phyloP scores from a whole-genome alignment of 192 early-diverging fungal species.

The Kickxella alabastrina region DNA sequence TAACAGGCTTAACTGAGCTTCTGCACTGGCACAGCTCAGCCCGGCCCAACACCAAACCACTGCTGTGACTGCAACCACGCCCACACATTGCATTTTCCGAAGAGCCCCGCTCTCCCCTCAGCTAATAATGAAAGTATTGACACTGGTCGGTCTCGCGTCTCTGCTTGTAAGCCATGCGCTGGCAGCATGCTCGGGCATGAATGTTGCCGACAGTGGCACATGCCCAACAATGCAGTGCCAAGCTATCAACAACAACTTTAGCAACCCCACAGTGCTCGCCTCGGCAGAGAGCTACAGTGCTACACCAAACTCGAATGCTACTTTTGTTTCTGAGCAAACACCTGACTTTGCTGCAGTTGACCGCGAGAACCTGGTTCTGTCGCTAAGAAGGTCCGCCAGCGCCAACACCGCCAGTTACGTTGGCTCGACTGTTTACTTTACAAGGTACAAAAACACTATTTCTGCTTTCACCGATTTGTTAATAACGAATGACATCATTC shows the following conservation, averaged over 20 bases:
- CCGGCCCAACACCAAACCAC: too few species aligned
- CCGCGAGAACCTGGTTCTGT: constrained; percentile 41
- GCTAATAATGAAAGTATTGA: constrained; percentile 18
- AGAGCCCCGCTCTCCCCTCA: too few species aligned
- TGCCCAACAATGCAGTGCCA: constrained; percentile 31
- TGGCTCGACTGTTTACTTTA: constrained; percentile 45
- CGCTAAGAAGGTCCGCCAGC: constrained; percentile 38
- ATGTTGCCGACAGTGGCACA: constrained; percentile 24
- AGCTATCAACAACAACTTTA: constrained; percentile 16
- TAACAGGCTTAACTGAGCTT: too few species aligned
- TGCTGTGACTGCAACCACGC: too few species aligned
- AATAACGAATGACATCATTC: too few species aligned
- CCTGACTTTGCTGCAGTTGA: constrained; percentile 47
- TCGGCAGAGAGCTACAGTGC: background rate
- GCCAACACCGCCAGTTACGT: constrained; percentile 28
- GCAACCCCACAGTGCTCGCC: constrained; percentile 5
- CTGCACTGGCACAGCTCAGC: too few species aligned
- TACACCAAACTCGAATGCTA: constrained; percentile 10
- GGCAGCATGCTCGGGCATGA: constrained; percentile 52
- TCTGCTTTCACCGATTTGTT: too few species aligned
- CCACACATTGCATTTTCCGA: too few species aligned
- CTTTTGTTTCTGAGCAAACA: constrained; percentile 54
- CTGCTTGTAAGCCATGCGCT: constrained; percentile 37
- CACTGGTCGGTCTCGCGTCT: constrained; percentile 17
- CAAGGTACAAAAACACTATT: too few species aligned